Evolutionary conservation across 2,329 filamentous ascomycete species (phyloP).

Genomic region (Ceratocystis alfenasii): DNA sequence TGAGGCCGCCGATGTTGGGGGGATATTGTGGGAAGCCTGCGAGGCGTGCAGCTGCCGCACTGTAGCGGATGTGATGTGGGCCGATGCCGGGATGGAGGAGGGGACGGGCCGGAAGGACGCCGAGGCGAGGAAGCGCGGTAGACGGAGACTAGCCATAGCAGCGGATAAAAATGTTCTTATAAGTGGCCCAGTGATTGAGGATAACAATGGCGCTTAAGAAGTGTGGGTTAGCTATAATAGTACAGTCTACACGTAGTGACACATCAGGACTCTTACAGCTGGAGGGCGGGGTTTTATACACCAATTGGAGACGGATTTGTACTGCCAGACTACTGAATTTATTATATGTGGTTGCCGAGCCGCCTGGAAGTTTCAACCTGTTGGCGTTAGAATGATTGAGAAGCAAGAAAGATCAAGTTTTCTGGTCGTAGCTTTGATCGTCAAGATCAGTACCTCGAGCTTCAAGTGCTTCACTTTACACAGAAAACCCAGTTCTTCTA

Average conservation of each 20-base stretch:
- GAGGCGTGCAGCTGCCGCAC: neutral
- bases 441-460: too few species aligned
- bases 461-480: neutral
- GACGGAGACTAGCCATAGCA: constrained; percentile 14
- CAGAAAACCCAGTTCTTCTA: constrained; percentile 7
- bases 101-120: constrained; percentile 7
- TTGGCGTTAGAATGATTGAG: neutral
- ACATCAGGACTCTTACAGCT: too few species aligned
- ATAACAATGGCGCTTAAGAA: neutral
- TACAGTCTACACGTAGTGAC: neutral
- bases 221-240: neutral
- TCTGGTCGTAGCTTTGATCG: too few species aligned
- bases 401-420: too few species aligned
- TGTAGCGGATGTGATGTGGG: neutral
- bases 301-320: neutral
- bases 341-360: neutral
- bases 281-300: neutral
- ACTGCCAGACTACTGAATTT: neutral
- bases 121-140: constrained; percentile 12
- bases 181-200: neutral
- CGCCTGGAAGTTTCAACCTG: neutral
- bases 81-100: neutral
- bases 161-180: neutral
- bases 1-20: neutral
- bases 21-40: neutral